Base-by-base conservation (phyloP, 768 basidiomycete species). In the Phaffia tasmanica region DNA sequence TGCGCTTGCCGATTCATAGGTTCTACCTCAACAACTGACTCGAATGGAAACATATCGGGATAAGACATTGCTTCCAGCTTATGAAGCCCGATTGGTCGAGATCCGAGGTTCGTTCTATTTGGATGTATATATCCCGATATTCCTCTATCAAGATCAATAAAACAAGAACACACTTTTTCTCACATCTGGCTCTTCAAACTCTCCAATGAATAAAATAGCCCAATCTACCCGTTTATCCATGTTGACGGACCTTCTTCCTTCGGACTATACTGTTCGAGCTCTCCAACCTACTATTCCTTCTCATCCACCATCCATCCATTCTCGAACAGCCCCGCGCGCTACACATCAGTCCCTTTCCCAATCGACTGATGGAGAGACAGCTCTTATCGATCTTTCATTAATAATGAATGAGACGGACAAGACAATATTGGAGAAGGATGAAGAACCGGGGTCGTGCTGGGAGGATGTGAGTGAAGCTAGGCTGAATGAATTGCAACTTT, bases 401-500 rank as follows among this genome's bases (percentile, higher is more conserved):
- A n/a, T 16, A 16, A 27, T 27, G 3, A 11, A 6, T 9, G 58
- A 48, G 19, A 60, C 25, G 42, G 25, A 48, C 11, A 48, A n/a
- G 25, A 15, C 48, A 14, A 30, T 30, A 1, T 50, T 21, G 23
- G 53, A 47, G 48, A 23, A 18, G 1, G 48, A 25, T 49, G 9
- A 29, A 29, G 60, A 62, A 25, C 25, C 46, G 32, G 23, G 25
- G 2, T 30, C 3, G 29, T 48, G 49, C 0, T 62, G 61, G 61
- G 64, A 65, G 27, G 87, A 92, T 71, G 87, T 91, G 19, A 85
- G 84, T 15, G 85, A 86, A 0, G 89, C 91, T 70, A 82, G 87
- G 16, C 88, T 93, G 73, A 80, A 83, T 56, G 85, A 80, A 71
- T 78, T 93, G 6, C 88, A 92, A 79, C 86, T 87, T 74, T 89